A percentile compares a stretch with the other conserved stretches of the same genome.
Evolutionary conservation across 441 rosid species (phyloP).

Genomic region (Kokia cookei): DNA sequence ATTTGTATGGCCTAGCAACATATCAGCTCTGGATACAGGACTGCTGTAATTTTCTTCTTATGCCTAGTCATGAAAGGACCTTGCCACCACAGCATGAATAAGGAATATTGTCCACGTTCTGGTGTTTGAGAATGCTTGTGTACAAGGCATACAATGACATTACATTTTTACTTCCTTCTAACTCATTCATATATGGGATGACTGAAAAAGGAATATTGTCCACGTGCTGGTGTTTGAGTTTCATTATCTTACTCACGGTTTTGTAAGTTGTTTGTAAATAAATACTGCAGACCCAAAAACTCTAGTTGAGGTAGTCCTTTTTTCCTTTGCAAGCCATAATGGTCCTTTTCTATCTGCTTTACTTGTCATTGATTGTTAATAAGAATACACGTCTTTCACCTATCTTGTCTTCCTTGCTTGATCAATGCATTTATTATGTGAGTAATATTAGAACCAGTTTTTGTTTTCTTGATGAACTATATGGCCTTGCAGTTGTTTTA

Average conservation of each 20-base stretch:
- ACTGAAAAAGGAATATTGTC: background rate
- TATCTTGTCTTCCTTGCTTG: background rate
- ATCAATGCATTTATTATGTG: background rate
- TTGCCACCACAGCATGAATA: background rate
- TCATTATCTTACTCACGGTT: background rate
- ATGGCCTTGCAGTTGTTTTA: constrained; percentile 50
- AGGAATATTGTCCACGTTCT: too few species aligned
- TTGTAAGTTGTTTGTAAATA: background rate
- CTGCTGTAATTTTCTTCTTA: background rate
- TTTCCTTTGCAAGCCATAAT: background rate
- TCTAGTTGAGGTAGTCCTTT: background rate
- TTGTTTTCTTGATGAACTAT: background rate
- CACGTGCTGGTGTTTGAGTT: background rate
- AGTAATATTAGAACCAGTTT: background rate
- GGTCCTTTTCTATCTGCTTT: background rate
- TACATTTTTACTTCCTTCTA: background rate
- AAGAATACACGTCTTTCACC: background rate
- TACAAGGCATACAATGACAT: background rate
- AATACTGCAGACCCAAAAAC: background rate
- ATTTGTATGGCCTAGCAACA: background rate
- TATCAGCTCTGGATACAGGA: background rate
- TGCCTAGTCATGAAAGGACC: background rate
- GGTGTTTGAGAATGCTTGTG: background rate
- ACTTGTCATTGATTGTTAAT: background rate
- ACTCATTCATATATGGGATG: background rate